Base-by-base conservation (phyloP, 352 stramenopile species). In the Phytophthora foliorum region DNA sequence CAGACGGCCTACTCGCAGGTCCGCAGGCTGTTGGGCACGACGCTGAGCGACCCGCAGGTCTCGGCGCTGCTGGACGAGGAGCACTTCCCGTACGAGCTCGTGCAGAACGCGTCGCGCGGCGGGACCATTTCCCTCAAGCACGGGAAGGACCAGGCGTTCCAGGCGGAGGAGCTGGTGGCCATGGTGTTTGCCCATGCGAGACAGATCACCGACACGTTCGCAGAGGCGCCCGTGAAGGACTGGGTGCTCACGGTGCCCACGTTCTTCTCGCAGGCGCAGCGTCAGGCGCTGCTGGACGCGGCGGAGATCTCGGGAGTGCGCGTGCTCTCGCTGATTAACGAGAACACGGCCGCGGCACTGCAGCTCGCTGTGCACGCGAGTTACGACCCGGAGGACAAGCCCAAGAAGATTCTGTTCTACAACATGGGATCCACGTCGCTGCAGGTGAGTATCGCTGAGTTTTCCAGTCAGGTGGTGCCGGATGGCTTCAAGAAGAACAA, bases 321-420 rank as follows among this genome's bases (percentile, higher is more conserved):
- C 45, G 97, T 99, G 16, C 83, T 99, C 29, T 93, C 89, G 14
- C 74, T 99, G 0, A 98, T 99, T 75, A 98, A 99, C 60, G 97
- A 99, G 69, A 99, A 98, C 76, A 99, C 97, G 19, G 97, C 97
- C n/a, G 96, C 97, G 7, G 97, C 96, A 11, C 69, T 99, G 19
- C 97, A 99, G 57, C 97, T 98, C 73, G 95, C 83, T 0, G 97
- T 99, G 61, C 96, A 99, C 75, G 89, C 96, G 34, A 92, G 91
- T 25, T 97, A 97, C 67, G 50, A 74, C 16, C 63, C 73, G 6
- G 60, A 75, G 14, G 73, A 80, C 24, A 83, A 89, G 45, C 96
- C 97, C 22, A 86, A 96, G 51, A 88, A 87, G 42, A 90, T 99
- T 25, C 65, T 99, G 24, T 98, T 99, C 68, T 99, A 99, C 92